Conservation (phyloP, 1,139 yeast species). For the Kodamaea anthophila region DNA sequence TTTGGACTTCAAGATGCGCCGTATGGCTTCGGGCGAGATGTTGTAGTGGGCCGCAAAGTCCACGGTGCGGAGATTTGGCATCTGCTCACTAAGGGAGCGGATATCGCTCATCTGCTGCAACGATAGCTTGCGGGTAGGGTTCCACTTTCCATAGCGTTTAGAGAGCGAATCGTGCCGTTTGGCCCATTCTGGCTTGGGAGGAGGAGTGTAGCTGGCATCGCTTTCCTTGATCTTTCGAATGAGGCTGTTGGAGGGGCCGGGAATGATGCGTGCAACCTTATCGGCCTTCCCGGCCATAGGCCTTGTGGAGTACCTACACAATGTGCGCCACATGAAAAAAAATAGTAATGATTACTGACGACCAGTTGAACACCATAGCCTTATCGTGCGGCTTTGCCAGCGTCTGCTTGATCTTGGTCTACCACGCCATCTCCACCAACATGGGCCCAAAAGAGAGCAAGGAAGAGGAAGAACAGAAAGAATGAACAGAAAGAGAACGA, state of each 20-base stretch:
- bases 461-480: too few relatives aligned
- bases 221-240: slow-evolving; percentile 12
- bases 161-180: slow-evolving; percentile 57
- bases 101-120: slow-evolving; percentile 68
- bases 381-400: slow-evolving; percentile 72
- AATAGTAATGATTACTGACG: slow-evolving; percentile 66
- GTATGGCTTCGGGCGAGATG: slow-evolving; percentile 76
- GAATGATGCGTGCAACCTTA: too few relatives aligned
- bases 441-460: too few relatives aligned
- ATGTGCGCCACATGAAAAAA: slow-evolving; percentile 1
- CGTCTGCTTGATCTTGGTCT: slow-evolving; percentile 62
- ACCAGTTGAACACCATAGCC: slow-evolving; percentile 68
- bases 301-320: too few relatives aligned
- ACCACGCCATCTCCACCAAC: slow-evolving; percentile 53
- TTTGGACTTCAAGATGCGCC: slow-evolving; percentile 69
- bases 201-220: slow-evolving; percentile 8
- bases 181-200: slow-evolving; percentile 42
- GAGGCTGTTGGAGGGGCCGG: too few relatives aligned
- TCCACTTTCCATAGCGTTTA: slow-evolving; percentile 63
- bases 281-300: too few relatives aligned
- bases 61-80: slow-evolving; percentile 55
- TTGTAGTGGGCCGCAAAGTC: slow-evolving; percentile 61
- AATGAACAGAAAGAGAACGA: too few relatives aligned
- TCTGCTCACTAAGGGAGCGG: slow-evolving; percentile 44
- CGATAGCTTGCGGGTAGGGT: slow-evolving; percentile 61